Evolutionary conservation across 2,329 filamentous ascomycete genomes (phyloP).

Genomic region (Pestalotiopsis fici): DNA sequence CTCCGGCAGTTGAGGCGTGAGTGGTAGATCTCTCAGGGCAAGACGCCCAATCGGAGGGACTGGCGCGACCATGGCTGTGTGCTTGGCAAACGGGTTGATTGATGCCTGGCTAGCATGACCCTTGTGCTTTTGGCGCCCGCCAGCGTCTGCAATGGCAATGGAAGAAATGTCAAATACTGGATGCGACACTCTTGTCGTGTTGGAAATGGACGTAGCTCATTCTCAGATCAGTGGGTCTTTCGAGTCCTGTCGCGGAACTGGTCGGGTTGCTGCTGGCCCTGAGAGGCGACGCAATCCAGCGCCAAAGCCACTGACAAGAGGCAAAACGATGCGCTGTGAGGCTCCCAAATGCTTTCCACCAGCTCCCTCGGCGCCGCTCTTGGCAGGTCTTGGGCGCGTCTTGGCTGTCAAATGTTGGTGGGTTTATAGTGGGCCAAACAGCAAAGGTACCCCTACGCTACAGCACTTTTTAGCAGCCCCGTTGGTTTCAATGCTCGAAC

Average conservation of each 20-base stretch:
- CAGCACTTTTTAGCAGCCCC: neutral
- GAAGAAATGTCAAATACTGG: too few species aligned
- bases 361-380: neutral
- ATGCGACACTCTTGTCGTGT: neutral
- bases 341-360: neutral
- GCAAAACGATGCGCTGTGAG: neutral
- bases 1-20: conserved; percentile 2
- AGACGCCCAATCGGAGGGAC: conserved; percentile 5
- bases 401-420: conserved; percentile 7
- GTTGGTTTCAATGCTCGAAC: neutral
- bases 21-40: neutral
- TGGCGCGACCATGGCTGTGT: neutral
- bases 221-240: neutral
- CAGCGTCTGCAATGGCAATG: too few species aligned
- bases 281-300: neutral
- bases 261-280: too few species aligned
- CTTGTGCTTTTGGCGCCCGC: neutral
- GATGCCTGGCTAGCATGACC: neutral
- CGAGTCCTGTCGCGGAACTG: too few species aligned
- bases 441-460: neutral
- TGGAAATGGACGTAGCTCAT: neutral
- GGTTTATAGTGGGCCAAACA: conserved; percentile 4
- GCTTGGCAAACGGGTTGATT: neutral
- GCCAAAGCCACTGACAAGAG: too few species aligned
- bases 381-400: conserved; percentile 6